These are phyloP conservation scores for Mycena pura DNA, from an alignment of 768 basidiomycete genomes.

Conservation along the genomic window DNA sequence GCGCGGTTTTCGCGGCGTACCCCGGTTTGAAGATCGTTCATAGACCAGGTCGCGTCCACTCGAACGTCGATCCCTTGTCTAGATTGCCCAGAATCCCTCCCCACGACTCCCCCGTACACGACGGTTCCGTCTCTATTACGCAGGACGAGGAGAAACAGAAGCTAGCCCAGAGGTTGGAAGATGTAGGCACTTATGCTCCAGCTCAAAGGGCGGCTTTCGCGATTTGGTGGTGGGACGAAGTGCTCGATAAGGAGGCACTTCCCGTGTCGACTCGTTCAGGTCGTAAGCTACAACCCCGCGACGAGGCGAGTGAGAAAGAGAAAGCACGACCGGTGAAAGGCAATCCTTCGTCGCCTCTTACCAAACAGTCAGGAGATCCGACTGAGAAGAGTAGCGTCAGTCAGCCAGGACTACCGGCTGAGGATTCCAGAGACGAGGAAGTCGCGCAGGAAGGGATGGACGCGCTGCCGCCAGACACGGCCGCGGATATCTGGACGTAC, in stretches of 20 bases:
- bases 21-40: conserved; percentile 36
- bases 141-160: neutral
- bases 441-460: too few species aligned
- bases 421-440: too few species aligned
- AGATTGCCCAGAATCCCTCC: neutral
- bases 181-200: neutral
- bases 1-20: conserved; percentile 35
- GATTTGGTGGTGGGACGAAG: conserved; percentile 12
- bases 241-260: neutral
- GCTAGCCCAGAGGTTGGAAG: neutral
- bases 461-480: too few species aligned
- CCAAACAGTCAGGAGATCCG: too few species aligned
- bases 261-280: neutral
- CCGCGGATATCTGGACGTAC: too few species aligned
- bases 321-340: neutral
- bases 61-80: conserved; percentile 26
- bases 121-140: neutral
- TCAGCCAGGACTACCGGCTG: too few species aligned
- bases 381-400: too few species aligned
- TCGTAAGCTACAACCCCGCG: neutral
- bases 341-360: neutral
- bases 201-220: conserved; percentile 2
- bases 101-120: neutral
- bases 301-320: neutral
- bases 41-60: conserved; percentile 36